Evolutionary conservation across 2,329 filamentous ascomycete genomes (phyloP).

Genomic region (Phialocephala subalpina): DNA sequence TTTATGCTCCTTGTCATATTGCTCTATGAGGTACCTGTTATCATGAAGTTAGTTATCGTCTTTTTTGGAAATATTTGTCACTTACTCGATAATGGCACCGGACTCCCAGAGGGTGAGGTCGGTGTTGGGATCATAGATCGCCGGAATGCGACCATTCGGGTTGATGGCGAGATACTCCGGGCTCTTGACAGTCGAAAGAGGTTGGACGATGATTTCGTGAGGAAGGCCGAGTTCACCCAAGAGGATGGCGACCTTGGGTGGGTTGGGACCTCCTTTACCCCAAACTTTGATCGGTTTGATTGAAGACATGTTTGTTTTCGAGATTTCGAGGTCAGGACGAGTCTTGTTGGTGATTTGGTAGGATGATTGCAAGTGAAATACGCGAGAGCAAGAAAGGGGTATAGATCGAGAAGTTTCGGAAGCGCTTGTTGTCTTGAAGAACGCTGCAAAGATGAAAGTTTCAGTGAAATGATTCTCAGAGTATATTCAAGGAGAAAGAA

Average conservation of each 20-base stretch:
- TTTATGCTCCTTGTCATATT: conserved; percentile 50
- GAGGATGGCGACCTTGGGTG: conserved; percentile 52
- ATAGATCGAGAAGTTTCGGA: neutral
- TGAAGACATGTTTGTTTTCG: conserved; percentile 12
- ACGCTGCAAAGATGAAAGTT: neutral
- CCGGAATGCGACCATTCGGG: conserved; percentile 43
- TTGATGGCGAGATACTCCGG: conserved; percentile 46
- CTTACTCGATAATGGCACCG: conserved; percentile 54
- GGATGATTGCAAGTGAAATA: neutral
- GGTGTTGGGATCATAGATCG: conserved; percentile 50
- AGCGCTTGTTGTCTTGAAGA: neutral
- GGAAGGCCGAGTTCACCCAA: conserved; percentile 53
- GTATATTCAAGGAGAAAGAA: neutral
- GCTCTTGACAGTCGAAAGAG: conserved; percentile 50
- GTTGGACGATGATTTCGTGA: conserved; percentile 47
- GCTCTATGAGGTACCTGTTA: conserved; percentile 43
- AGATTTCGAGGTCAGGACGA: neutral
- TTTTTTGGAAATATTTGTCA: neutral
- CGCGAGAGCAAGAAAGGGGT: neutral
- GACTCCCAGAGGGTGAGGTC: conserved; percentile 54
- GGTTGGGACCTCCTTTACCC: conserved; percentile 31
- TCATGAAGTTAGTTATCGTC: neutral
- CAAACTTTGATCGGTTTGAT: conserved; percentile 28
- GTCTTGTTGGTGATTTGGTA: neutral
- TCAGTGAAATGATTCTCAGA: neutral